These are phyloP conservation scores for Hyaloscypha hepaticicola DNA, from an alignment of 495 filamentous ascomycete species.

Conservation along the genomic window DNA sequence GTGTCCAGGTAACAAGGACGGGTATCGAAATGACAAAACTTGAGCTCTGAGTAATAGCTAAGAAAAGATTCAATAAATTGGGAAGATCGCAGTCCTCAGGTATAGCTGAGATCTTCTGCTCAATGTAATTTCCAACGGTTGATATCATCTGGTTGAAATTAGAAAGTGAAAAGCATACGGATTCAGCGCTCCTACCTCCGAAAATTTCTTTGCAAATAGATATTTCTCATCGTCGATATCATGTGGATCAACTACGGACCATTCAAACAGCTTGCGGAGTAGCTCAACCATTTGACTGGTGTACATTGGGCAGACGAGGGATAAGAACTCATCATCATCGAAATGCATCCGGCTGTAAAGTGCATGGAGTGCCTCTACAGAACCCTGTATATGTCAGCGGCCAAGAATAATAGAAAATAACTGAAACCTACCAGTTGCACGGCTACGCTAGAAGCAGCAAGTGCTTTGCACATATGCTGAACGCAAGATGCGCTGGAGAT, in stretches of 20 bases:
- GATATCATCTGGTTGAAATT: slow-evolving; percentile 65
- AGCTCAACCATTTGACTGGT: slow-evolving; percentile 65
- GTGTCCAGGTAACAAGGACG: slow-evolving; percentile 84
- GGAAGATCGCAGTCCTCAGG: slow-evolving; percentile 64
- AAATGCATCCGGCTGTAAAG: slow-evolving; percentile 75
- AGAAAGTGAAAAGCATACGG: slow-evolving; percentile 22
- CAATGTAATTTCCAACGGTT: slow-evolving; percentile 77
- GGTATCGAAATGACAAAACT: slow-evolving; percentile 93
- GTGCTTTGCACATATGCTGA: slow-evolving; percentile 67
- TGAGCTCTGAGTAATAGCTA: slow-evolving; percentile 74
- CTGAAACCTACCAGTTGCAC: slow-evolving; percentile 66
- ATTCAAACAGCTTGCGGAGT: slow-evolving; percentile 75
- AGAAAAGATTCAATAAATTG: slow-evolving; percentile 76
- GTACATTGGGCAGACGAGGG: slow-evolving; percentile 78
- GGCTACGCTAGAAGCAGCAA: slow-evolving; percentile 69
- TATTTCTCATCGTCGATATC: slow-evolving; percentile 91
- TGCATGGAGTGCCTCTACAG: slow-evolving; percentile 78
- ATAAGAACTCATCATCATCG: slow-evolving; percentile 74
- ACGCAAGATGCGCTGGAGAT: slow-evolving; percentile 68
- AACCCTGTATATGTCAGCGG: slow-evolving; percentile 56
- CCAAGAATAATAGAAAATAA: background rate
- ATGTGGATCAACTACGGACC: slow-evolving; percentile 74
- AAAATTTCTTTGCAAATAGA: slow-evolving; percentile 85
- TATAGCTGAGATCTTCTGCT: slow-evolving; percentile 65
- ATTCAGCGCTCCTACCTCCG: slow-evolving; percentile 59